These are phyloP conservation scores for Elongisporangium anandrum DNA, from an alignment of 352 stramenopile species.

Conservation along the genomic window DNA sequence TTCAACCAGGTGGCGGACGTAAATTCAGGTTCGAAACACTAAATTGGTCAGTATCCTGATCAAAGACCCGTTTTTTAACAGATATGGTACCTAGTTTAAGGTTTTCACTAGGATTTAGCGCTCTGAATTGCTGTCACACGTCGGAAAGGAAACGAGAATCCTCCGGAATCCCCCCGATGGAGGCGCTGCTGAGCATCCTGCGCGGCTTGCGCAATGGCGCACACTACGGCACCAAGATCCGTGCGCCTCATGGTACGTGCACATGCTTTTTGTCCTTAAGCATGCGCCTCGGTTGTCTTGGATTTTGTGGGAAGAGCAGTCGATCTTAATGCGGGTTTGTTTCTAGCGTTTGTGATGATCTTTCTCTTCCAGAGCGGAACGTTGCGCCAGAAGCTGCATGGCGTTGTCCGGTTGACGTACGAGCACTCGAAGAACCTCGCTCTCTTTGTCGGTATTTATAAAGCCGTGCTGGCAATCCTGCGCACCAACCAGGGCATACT, in stretches of 20 bases:
- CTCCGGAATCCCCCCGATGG: constrained; percentile 27
- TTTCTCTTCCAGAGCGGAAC: constrained; percentile 84
- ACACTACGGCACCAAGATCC: constrained; percentile 89
- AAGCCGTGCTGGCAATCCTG: constrained; percentile 60
- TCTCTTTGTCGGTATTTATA: constrained; percentile 87
- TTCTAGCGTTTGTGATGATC: constrained; percentile 86
- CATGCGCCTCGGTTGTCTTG: too few species aligned
- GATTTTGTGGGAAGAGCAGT: too few species aligned
- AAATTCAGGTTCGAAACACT: not conserved
- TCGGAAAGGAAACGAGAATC: constrained; percentile 1
- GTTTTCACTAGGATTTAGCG: not conserved
- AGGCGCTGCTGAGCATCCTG: constrained; percentile 63
- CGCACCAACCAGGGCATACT: constrained; percentile 44
- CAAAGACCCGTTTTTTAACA: not conserved
- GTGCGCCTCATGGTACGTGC: constrained; percentile 71
- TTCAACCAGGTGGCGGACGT: constrained; percentile 12
- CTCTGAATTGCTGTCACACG: constrained; percentile 5
- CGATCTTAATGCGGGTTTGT: constrained; percentile 3
- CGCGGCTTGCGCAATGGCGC: constrained; percentile 83
- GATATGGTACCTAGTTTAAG: constrained; percentile 10
- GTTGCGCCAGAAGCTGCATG: constrained; percentile 68
- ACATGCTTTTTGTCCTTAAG: not conserved
- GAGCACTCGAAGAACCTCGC: constrained; percentile 88
- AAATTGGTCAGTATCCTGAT: not conserved
- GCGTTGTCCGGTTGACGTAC: constrained; percentile 73